A percentile compares a stretch with the other conserved stretches of the same genome.
phyloP scores from a whole-genome alignment of 176 grass and related monocot genomes.

The Puccinellia tenuiflora region DNA sequence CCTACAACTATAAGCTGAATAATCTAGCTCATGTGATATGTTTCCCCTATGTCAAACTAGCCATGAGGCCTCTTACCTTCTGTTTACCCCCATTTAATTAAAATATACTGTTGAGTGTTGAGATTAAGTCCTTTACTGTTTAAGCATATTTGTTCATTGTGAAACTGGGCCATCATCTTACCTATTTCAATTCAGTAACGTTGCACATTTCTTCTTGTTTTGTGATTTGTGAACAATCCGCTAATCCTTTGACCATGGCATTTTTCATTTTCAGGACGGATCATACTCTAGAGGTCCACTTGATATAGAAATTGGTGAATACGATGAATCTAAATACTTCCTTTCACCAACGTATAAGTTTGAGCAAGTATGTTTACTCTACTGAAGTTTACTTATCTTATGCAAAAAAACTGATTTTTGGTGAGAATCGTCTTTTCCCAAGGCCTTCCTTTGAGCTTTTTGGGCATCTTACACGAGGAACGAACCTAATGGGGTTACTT shows the following conservation, averaged over 20 bases:
- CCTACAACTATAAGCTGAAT: not conserved
- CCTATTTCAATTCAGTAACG: constrained; percentile 2
- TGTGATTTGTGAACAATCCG: not conserved
- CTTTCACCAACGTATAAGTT: constrained; percentile 87
- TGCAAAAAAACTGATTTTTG: not conserved
- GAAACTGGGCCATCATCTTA: not conserved
- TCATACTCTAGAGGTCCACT: constrained; percentile 93
- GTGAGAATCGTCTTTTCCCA: constrained; percentile 5
- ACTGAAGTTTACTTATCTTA: constrained; percentile 7
- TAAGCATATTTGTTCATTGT: not conserved
- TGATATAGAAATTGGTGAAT: constrained; percentile 68
- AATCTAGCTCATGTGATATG: not conserved
- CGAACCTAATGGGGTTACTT: not conserved
- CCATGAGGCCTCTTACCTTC: not conserved
- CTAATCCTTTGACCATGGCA: not conserved
- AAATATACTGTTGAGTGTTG: not conserved
- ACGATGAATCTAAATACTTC: constrained; percentile 85
- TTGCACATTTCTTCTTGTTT: constrained; percentile 1
- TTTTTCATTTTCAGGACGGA: constrained; percentile 70
- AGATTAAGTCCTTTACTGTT: constrained; percentile 1
- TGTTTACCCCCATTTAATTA: not conserved
- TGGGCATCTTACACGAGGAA: not conserved
- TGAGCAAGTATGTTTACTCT: constrained; percentile 79
- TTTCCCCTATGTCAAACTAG: not conserved
- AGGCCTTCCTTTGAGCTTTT: not conserved